Evolutionary conservation across 2,329 filamentous ascomycete genomes (phyloP).

Genomic region (Fusarium sp.): DNA sequence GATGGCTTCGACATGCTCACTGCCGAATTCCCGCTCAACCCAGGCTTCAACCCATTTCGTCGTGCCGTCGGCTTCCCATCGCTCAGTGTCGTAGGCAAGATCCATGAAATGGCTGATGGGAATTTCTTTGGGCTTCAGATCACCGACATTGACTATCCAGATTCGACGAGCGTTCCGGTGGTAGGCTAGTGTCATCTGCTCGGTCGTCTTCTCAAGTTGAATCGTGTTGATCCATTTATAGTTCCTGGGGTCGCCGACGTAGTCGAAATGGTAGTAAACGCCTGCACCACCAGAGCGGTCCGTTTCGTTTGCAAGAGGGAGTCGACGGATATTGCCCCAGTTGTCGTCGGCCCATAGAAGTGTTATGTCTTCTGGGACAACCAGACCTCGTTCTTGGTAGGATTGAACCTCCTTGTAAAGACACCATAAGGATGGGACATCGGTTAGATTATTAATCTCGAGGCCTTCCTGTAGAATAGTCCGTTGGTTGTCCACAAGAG

Average conservation of each 20-base stretch:
- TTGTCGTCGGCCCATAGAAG: conserved; percentile 74
- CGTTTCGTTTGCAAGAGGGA: conserved; percentile 66
- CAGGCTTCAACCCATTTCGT: conserved; percentile 55
- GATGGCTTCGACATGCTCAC: conserved; percentile 57
- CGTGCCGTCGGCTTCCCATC: conserved; percentile 51
- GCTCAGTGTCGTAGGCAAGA: conserved; percentile 66
- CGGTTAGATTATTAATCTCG: conserved; percentile 19
- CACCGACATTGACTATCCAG: conserved; percentile 72
- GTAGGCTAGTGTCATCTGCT: conserved; percentile 62
- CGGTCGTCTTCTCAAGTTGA: conserved; percentile 48
- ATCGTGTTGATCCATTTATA: conserved; percentile 69
- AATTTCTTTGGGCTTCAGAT: conserved; percentile 68
- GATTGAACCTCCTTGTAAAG: conserved; percentile 74
- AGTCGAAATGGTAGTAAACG: conserved; percentile 70
- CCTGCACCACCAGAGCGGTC: conserved; percentile 66
- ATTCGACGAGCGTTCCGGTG: conserved; percentile 60
- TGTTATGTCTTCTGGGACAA: conserved; percentile 70
- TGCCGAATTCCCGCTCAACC: conserved; percentile 63
- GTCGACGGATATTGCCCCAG: conserved; percentile 67
- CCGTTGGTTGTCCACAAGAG: conserved; percentile 51
- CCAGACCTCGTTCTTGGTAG: conserved; percentile 68
- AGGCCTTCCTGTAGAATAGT: conserved; percentile 40
- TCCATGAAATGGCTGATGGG: conserved; percentile 67
- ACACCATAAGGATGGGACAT: conserved; percentile 66
- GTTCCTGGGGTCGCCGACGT: conserved; percentile 69